A percentile compares a stretch with the other conserved stretches of the same genome.
Evolutionary conservation across 345 rosid genomes (phyloP).

Genomic region (Ricinus communis): DNA sequence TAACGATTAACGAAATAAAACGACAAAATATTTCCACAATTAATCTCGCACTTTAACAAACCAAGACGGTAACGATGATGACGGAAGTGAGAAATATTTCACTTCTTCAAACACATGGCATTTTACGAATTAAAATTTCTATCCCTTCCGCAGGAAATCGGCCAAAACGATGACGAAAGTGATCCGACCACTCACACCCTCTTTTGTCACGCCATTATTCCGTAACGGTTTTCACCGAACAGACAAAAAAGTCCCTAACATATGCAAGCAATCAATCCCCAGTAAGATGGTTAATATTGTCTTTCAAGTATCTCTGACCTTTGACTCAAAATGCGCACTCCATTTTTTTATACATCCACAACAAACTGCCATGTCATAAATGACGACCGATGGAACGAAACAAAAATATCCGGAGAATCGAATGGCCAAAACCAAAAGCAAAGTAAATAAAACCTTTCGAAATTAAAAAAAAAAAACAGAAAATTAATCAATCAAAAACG

Average conservation of each 20-base stretch:
- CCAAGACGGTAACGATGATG: neutral
- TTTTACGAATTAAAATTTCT: too few species aligned
- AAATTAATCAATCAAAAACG: neutral
- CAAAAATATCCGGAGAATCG: slow-evolving; percentile 1
- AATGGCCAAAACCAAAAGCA: slow-evolving; percentile 7
- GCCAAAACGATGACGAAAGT: neutral
- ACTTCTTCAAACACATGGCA: too few species aligned
- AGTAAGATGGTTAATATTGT: neutral
- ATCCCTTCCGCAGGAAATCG: too few species aligned
- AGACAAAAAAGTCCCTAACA: neutral
- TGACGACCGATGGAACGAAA: neutral
- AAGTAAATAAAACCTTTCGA: neutral
- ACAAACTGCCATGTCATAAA: neutral
- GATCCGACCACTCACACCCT: neutral
- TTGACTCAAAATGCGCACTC: neutral
- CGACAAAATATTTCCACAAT: too few species aligned
- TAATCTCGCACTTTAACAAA: too few species aligned
- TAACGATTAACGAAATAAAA: too few species aligned
- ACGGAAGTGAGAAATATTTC: too few species aligned
- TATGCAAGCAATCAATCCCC: too few species aligned
- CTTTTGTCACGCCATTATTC: too few species aligned
- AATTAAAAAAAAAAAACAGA: neutral
- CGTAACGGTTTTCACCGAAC: neutral
- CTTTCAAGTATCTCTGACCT: neutral
- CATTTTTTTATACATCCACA: neutral